Evolutionary conservation across 305 asterid species (phyloP).

Genomic region (Solanum hybrid): DNA sequence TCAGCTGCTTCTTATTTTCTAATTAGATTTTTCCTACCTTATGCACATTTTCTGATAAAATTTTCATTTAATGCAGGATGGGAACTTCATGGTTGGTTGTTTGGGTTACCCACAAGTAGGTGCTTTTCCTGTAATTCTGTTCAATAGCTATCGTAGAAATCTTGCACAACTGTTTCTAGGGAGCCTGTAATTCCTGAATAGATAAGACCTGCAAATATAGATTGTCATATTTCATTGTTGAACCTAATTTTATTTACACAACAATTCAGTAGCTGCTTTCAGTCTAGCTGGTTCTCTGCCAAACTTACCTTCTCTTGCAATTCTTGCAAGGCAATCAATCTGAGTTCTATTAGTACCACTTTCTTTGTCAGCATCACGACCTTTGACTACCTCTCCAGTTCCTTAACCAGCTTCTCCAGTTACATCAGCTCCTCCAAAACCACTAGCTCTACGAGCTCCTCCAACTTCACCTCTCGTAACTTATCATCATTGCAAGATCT

Average conservation of each 20-base stretch:
- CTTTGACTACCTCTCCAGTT: not conserved
- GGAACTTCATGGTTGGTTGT: constrained; percentile 99
- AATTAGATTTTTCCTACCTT: not conserved
- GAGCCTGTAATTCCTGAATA: not conserved
- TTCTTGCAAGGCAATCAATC: not conserved
- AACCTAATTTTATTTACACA: not conserved
- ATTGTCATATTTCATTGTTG: not conserved
- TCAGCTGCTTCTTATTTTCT: not conserved
- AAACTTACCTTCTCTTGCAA: not conserved
- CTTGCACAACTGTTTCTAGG: not conserved
- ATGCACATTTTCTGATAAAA: constrained; percentile 1
- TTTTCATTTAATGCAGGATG: constrained; percentile 59
- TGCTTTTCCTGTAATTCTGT: constrained; percentile 15
- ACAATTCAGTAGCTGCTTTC: not conserved
- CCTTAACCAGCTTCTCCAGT: not conserved
- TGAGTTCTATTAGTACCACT: not conserved
- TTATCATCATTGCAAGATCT: not conserved
- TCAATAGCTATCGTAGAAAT: not conserved
- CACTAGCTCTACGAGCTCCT: not conserved
- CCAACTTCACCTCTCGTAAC: not conserved
- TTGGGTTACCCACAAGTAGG: constrained; percentile 85
- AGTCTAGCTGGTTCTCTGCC: not conserved
- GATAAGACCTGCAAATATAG: not conserved
- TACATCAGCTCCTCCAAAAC: not conserved
- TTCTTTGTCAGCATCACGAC: not conserved